These are phyloP conservation scores for Phaeotremella fagi DNA, from an alignment of 768 basidiomycete genomes.

Conservation along the genomic window DNA sequence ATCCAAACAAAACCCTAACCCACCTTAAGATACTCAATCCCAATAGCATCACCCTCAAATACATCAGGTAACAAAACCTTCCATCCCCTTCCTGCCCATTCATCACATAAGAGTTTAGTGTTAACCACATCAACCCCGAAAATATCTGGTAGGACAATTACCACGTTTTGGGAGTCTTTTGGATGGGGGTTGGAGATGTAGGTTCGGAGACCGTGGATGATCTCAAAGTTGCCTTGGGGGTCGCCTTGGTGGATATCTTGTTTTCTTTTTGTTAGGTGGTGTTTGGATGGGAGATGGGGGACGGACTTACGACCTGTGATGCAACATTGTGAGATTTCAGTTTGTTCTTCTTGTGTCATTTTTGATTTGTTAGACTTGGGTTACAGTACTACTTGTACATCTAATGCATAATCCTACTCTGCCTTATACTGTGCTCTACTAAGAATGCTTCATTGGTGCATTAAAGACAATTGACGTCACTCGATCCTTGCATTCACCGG, in stretches of 20 bases:
- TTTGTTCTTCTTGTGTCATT: no score
- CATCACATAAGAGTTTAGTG: slow-evolving; percentile 43
- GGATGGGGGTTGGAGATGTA: slow-evolving; percentile 42
- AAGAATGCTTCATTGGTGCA: no score
- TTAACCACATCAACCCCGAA: slow-evolving; percentile 48
- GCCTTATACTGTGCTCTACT: no score
- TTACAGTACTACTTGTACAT: no score
- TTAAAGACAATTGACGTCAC: no score
- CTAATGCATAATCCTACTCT: no score
- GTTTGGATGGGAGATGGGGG: background rate
- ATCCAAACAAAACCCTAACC: no score
- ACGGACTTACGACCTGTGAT: slow-evolving; percentile 37
- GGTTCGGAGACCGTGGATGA: slow-evolving; percentile 45
- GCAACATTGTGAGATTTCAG: slow-evolving; percentile 34
- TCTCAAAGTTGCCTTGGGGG: slow-evolving; percentile 38
- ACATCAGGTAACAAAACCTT: slow-evolving; percentile 47
- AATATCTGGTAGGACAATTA: slow-evolving; percentile 48
- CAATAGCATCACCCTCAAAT: slow-evolving; percentile 38
- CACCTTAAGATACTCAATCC: slow-evolving; percentile 30
- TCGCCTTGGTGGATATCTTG: slow-evolving; percentile 47
- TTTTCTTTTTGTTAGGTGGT: no score
- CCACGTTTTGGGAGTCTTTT: slow-evolving; percentile 25
- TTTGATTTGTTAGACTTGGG: no score
- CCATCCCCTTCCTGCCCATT: slow-evolving; percentile 47
- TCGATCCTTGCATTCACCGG: no score